Conservation (phyloP, 2,329 filamentous ascomycete genomes). For the Sphaceloma murrayae region DNA sequence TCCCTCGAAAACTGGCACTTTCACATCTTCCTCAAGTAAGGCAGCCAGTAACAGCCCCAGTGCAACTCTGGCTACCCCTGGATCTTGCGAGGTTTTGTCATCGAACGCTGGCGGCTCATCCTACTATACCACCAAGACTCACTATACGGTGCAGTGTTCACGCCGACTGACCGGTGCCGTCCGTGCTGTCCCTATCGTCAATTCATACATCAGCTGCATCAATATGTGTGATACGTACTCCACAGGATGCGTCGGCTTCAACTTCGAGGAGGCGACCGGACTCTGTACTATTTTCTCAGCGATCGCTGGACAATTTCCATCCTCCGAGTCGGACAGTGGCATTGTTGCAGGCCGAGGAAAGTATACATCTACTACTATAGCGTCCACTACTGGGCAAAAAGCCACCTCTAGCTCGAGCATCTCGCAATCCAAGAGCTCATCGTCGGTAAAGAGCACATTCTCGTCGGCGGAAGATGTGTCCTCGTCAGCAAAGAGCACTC, state of each 20-base stretch:
- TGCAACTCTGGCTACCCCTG: background rate
- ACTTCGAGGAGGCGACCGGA: background rate
- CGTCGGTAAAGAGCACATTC: no score
- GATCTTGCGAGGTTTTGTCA: background rate
- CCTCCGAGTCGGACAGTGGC: background rate
- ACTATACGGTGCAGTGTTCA: background rate
- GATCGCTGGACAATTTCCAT: background rate
- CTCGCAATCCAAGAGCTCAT: no score
- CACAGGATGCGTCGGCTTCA: conserved; percentile 2
- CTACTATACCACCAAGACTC: conserved; percentile 3
- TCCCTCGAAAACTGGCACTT: background rate
- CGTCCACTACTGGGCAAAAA: background rate
- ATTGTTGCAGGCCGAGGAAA: background rate
- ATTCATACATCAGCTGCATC: background rate
- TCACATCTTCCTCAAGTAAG: background rate
- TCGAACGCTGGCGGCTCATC: background rate
- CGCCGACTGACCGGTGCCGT: background rate
- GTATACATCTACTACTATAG: background rate
- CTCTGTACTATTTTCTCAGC: background rate
- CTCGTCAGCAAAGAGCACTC: no score
- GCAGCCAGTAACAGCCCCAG: background rate
- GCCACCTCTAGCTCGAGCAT: background rate
- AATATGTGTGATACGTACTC: background rate
- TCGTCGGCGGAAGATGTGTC: no score
- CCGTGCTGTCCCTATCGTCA: background rate